phyloP scores from a whole-genome alignment of 441 rosid species.

The Populus hybrid region DNA sequence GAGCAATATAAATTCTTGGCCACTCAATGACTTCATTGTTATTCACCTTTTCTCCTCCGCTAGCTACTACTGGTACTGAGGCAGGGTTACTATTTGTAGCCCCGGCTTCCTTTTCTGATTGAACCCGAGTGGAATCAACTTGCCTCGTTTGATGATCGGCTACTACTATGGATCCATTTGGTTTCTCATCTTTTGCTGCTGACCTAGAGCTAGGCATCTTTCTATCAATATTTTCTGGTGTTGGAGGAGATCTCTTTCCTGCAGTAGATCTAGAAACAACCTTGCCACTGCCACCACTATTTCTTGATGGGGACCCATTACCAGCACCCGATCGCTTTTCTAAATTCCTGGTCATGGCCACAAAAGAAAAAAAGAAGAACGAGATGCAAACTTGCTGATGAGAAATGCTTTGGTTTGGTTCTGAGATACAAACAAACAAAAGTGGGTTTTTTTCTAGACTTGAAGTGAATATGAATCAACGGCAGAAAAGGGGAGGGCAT shows the following conservation, averaged over 20 bases:
- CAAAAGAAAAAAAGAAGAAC: not conserved
- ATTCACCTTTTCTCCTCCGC: conserved; percentile 32
- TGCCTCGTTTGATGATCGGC: conserved; percentile 22
- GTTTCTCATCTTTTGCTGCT: conserved; percentile 40
- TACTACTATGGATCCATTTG: conserved; percentile 34
- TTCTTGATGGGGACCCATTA: conserved; percentile 36
- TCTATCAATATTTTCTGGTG: conserved; percentile 47
- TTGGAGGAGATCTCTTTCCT: conserved; percentile 47
- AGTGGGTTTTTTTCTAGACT: not conserved
- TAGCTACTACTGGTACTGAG: not conserved
- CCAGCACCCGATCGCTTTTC: conserved; percentile 36
- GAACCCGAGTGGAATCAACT: conserved; percentile 18
- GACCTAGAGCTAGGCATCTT: conserved; percentile 27
- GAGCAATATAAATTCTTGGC: conserved; percentile 55
- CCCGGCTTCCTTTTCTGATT: conserved; percentile 22
- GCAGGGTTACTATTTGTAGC: not conserved
- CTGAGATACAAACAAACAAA: not conserved
- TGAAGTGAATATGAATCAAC: conserved; percentile 16
- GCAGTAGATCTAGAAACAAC: conserved; percentile 47
- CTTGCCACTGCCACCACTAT: conserved; percentile 23
- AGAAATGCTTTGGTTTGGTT: not conserved
- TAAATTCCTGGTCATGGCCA: conserved; percentile 38
- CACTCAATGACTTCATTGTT: conserved; percentile 30
- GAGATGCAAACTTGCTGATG: not conserved
- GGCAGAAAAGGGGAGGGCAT: conserved; percentile 9